Base-by-base conservation (phyloP, 345 rosid genomes). In the Hibiscus trionum region DNA sequence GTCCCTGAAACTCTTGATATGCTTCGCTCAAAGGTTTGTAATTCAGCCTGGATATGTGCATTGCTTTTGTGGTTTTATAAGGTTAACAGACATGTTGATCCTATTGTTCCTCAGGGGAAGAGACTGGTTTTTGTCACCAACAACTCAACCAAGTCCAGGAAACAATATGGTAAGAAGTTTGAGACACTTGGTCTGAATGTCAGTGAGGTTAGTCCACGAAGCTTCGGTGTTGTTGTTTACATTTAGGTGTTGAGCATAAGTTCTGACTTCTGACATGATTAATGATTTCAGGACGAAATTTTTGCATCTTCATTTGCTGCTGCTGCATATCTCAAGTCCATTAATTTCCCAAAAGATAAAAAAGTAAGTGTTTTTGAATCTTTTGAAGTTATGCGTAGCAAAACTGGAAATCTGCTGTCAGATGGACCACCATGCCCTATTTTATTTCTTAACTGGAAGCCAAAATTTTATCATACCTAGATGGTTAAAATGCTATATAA, bases 291-390 rank as follows among this genome's bases (percentile, higher is more conserved):
- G 98, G 98, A 91, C 80, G 98, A 91, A 81, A 93, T 91, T 76
- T 93, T 93, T 75, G 98, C 98, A 4, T 93, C 98, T 0, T 93
- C 98, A 50, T 93, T 93, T 80, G 97, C 97, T 62, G 93, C 96
- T 56, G 97, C 98, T 73, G 98, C 98, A 16, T 93, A 90, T 77
- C 86, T 93, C 74, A 82, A 88, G 83, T 93, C 98, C 37, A 90
- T 93, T 71, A 15, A 91, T 78, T 93, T 93, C 81, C 98, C 98
- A 6, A 91, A 84, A 82, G 97, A 93, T 75, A 91, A 91, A 76
- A 93, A 91, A 93, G 42, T 37, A 9, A 71, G 44, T 39, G 7
- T 35, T 61, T 12, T 67, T 60, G 57, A 7, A 44, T 29, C 29
- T 49, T 47, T 12, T 46, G 14, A 21, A 12, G 37, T 71, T 60